These are phyloP conservation scores for Coniferiporia weirii DNA, from an alignment of 1,284 basidiomycete genomes.

Conservation along the genomic window DNA sequence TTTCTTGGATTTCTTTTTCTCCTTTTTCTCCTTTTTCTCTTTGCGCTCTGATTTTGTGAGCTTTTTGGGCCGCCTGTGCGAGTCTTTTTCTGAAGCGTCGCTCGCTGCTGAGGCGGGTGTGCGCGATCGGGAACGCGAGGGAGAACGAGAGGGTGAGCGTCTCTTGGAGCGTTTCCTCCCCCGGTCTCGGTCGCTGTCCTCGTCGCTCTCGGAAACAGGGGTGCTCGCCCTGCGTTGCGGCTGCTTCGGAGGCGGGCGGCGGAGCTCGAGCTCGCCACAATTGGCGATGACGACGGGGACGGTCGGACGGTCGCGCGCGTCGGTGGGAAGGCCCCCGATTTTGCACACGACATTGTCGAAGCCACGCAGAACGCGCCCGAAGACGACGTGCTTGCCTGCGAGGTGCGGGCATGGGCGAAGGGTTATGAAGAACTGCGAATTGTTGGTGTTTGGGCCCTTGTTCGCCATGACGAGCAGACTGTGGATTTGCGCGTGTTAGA, in stretches of 20 bases:
- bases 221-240: slow-evolving; percentile 8
- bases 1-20: slow-evolving; percentile 24
- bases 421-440: slow-evolving; percentile 82
- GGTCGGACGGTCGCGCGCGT: slow-evolving; percentile 67
- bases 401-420: slow-evolving; percentile 68
- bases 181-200: slow-evolving; percentile 22
- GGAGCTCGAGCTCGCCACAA: slow-evolving; percentile 82
- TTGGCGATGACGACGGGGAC: slow-evolving; percentile 69
- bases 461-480: slow-evolving; percentile 83
- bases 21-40: slow-evolving; percentile 27
- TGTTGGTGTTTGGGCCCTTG: slow-evolving; percentile 74
- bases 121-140: slow-evolving; percentile 25
- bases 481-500: slow-evolving; percentile 6
- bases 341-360: slow-evolving; percentile 55
- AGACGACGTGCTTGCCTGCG: slow-evolving; percentile 78
- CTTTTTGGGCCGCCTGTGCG: slow-evolving; percentile 28
- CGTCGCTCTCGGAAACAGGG: slow-evolving; percentile 18
- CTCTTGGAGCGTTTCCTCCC: slow-evolving; percentile 21
- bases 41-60: slow-evolving; percentile 26
- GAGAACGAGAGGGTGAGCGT: slow-evolving; percentile 23
- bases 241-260: slow-evolving; percentile 28
- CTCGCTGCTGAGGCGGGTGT: slow-evolving; percentile 15
- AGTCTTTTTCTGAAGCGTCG: slow-evolving; percentile 20
- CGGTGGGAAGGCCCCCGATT: slow-evolving; percentile 52
- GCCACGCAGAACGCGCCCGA: slow-evolving; percentile 60